Conservation (phyloP, 306 rosid species). For the Arachis hypogaea region DNA sequence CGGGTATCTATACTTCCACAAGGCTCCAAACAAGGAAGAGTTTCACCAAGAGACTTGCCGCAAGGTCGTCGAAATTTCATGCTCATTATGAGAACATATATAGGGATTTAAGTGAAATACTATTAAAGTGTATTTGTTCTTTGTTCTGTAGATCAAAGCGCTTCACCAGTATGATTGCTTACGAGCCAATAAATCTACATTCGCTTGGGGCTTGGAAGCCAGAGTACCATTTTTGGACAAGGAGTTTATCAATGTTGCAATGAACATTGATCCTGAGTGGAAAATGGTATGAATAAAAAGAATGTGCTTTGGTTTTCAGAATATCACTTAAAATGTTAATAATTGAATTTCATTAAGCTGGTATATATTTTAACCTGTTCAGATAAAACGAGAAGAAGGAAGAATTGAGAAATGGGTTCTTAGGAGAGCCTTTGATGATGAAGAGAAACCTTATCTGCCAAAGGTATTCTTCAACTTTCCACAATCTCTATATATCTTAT, state of each 20-base stretch:
- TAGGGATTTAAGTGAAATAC: conserved; percentile 1
- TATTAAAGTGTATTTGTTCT: conserved; percentile 1
- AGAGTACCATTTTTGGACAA: conserved; percentile 94
- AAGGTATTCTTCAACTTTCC: conserved; percentile 56
- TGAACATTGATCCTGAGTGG: conserved; percentile 80
- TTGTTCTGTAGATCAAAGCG: conserved; percentile 77
- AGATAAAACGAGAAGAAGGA: conserved; percentile 80
- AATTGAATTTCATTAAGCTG: background rate
- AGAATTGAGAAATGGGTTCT: conserved; percentile 89
- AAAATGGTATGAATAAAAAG: conserved; percentile 60
- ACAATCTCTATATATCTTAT: background rate
- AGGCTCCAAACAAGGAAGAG: conserved; percentile 98
- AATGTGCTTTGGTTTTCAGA: conserved; percentile 17
- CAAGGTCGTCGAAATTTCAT: conserved; percentile 57
- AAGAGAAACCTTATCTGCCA: conserved; percentile 86
- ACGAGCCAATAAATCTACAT: conserved; percentile 90
- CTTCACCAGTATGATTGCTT: conserved; percentile 85
- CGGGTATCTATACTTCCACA: conserved; percentile 94
- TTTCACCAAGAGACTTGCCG: conserved; percentile 91
- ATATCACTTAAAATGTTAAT: conserved; percentile 19
- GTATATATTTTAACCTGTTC: conserved; percentile 24
- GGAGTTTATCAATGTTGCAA: conserved; percentile 74
- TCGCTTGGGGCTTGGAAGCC: conserved; percentile 98
- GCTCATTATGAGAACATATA: conserved; percentile 21
- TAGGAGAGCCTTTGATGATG: conserved; percentile 93